Percentiles rank a stretch among this genome's conserved stretches.
These are phyloP conservation scores for Grosmannia huntii DNA, from an alignment of 2,329 filamentous ascomycete genomes.

Conservation along the genomic window DNA sequence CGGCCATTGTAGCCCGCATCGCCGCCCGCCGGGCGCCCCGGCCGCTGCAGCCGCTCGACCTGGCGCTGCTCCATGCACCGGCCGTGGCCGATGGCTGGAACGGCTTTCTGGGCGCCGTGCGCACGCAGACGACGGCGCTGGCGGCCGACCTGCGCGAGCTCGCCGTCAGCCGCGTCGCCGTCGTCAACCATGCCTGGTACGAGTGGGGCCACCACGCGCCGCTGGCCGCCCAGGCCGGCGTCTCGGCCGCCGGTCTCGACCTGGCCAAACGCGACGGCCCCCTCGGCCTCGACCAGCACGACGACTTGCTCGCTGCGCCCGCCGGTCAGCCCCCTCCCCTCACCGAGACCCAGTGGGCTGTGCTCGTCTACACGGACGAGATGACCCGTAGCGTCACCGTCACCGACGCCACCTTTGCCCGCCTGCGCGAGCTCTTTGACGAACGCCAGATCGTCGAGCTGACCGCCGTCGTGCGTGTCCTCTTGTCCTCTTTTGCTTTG, in stretches of 20 bases:
- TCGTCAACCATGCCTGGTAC: conserved; percentile 71
- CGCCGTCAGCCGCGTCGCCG: conserved; percentile 69
- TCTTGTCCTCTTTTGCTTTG: not conserved
- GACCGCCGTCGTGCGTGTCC: conserved; percentile 50
- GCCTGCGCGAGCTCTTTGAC: conserved; percentile 46
- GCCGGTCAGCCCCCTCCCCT: conserved; percentile 19
- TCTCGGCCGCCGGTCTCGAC: conserved; percentile 37
- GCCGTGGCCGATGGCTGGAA: conserved; percentile 68
- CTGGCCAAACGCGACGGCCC: conserved; percentile 24
- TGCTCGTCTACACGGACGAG: conserved; percentile 64
- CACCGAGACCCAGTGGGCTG: conserved; percentile 50
- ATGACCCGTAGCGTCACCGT: conserved; percentile 70
- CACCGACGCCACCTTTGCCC: conserved; percentile 51
- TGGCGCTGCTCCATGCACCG: conserved; percentile 62
- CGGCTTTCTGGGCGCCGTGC: conserved; percentile 50
- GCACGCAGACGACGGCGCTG: conserved; percentile 42
- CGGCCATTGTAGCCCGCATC: conserved; percentile 50
- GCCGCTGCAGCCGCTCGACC: conserved; percentile 62
- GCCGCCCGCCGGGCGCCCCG: conserved; percentile 52
- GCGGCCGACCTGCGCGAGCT: conserved; percentile 54
- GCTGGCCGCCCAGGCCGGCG: conserved; percentile 44
- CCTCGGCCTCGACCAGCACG: conserved; percentile 11
- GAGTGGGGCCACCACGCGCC: conserved; percentile 75
- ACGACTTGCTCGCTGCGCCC: no score
- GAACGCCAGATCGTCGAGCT: conserved; percentile 71